A percentile compares a stretch with the other conserved stretches of the same genome.
Conservation (phyloP, 2,329 filamentous ascomycete species). For the Pseudogymnoascus sp. region DNA sequence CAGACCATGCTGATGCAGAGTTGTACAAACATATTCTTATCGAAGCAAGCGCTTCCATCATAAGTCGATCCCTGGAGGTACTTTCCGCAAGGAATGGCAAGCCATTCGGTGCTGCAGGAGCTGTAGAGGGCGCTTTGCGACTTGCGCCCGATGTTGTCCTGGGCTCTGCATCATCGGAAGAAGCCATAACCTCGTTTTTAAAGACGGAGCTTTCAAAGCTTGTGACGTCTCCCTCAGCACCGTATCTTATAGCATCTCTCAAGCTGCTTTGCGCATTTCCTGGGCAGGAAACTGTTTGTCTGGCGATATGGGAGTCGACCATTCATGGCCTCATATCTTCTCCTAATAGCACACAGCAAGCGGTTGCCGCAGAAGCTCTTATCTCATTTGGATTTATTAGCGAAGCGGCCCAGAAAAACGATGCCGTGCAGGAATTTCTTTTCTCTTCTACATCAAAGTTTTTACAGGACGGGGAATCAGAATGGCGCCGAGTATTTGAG, state of each 20-base stretch:
- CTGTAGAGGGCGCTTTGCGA: slow-evolving; percentile 46
- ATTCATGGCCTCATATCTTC: slow-evolving; percentile 35
- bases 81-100: slow-evolving; percentile 52
- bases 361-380: slow-evolving; percentile 37
- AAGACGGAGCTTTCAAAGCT: slow-evolving; percentile 49
- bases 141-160: slow-evolving; percentile 36
- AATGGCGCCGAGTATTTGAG: slow-evolving; percentile 41
- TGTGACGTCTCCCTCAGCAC: slow-evolving; percentile 60
- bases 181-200: slow-evolving; percentile 44
- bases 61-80: slow-evolving; percentile 37
- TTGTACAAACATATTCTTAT: slow-evolving; percentile 13
- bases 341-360: slow-evolving; percentile 25
- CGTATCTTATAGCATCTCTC: slow-evolving; percentile 59
- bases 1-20: slow-evolving; percentile 30
- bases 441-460: slow-evolving; percentile 35
- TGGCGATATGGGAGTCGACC: slow-evolving; percentile 29
- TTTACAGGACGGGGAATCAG: slow-evolving; percentile 25
- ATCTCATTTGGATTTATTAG: slow-evolving; percentile 35
- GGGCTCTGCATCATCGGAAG: slow-evolving; percentile 35
- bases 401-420: slow-evolving; percentile 32
- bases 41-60: slow-evolving; percentile 18
- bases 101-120: slow-evolving; percentile 56
- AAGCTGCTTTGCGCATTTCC: slow-evolving; percentile 44
- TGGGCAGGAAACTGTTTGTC: slow-evolving; percentile 26
- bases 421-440: slow-evolving; percentile 42